Conservation (phyloP, 2,329 filamentous ascomycete genomes). For the Lizonia empirigonia region DNA sequence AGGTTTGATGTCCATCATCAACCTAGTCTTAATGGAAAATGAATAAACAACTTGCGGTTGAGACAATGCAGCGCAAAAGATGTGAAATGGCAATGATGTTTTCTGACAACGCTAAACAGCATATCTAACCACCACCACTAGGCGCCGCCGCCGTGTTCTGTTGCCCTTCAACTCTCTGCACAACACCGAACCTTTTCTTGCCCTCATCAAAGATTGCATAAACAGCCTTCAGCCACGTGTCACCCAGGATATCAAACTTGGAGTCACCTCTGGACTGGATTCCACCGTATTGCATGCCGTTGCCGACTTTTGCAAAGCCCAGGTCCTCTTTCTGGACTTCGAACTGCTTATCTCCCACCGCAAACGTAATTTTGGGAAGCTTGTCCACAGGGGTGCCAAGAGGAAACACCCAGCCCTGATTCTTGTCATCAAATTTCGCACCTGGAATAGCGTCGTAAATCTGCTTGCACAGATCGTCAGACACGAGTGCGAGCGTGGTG, state of each 20-base stretch:
- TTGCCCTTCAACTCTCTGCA: conserved; percentile 54
- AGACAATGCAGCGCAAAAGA: not conserved
- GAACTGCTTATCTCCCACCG: conserved; percentile 66
- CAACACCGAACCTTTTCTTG: conserved; percentile 63
- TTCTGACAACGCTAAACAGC: not conserved
- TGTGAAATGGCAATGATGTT: not conserved
- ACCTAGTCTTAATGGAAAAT: conserved; percentile 14
- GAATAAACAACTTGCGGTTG: not conserved
- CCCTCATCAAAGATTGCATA: conserved; percentile 71
- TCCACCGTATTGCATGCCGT: conserved; percentile 66
- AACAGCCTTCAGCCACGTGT: conserved; percentile 67
- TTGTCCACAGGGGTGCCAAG: conserved; percentile 56
- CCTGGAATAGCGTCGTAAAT: conserved; percentile 70
- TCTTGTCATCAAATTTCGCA: conserved; percentile 55
- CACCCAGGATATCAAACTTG: conserved; percentile 67
- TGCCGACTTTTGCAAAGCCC: conserved; percentile 61
- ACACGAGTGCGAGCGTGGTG: conserved; percentile 69
- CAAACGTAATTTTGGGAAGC: conserved; percentile 66
- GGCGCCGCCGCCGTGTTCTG: conserved; percentile 32
- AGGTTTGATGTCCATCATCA: not conserved
- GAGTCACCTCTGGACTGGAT: conserved; percentile 60
- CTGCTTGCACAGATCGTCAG: conserved; percentile 64
- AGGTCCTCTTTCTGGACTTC: conserved; percentile 67
- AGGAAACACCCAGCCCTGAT: conserved; percentile 71
- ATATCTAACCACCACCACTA: not conserved